These are phyloP conservation scores for Plenodomus biglobosus DNA, from an alignment of 2,329 filamentous ascomycete species.

Conservation along the genomic window DNA sequence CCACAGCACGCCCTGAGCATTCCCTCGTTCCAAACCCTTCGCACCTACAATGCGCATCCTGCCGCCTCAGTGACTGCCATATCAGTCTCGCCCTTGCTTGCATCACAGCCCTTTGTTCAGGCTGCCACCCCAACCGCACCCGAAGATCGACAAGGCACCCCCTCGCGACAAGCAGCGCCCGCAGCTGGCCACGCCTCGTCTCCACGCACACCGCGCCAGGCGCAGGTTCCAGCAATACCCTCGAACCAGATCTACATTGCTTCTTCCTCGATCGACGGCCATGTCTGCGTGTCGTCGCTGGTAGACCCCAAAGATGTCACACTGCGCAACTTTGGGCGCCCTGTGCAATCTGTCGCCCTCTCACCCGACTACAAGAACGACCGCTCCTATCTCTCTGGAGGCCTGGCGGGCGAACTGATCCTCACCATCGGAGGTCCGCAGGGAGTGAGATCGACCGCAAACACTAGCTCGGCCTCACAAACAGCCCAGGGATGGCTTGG, in stretches of 20 bases:
- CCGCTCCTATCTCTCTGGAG: conserved; percentile 85
- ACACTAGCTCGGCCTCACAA: conserved; percentile 81
- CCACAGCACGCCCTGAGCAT: conserved; percentile 83
- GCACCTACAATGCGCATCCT: conserved; percentile 83
- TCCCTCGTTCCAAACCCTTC: conserved; percentile 76
- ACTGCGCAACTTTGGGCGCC: conserved; percentile 88
- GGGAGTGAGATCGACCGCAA: conserved; percentile 79
- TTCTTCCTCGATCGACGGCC: conserved; percentile 92
- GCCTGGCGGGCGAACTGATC: conserved; percentile 82
- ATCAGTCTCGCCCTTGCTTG: conserved; percentile 82
- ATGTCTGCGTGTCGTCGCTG: conserved; percentile 88
- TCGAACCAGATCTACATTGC: conserved; percentile 93
- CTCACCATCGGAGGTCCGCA: conserved; percentile 78
- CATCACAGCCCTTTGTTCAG: conserved; percentile 52
- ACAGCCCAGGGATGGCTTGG: conserved; percentile 89
- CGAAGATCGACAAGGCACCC: conserved; percentile 42
- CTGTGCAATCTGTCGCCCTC: conserved; percentile 87
- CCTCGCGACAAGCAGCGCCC: conserved; percentile 41
- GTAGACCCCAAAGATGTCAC: conserved; percentile 87
- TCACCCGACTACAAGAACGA: conserved; percentile 94
- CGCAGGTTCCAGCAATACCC: conserved; percentile 68
- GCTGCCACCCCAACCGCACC: conserved; percentile 21
- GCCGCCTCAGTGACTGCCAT: conserved; percentile 86
- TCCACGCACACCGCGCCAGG: conserved; percentile 57
- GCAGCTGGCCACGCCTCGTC: conserved; percentile 47